Base-by-base conservation (phyloP, 2,329 filamentous ascomycete genomes). In the Venturia asperata region DNA sequence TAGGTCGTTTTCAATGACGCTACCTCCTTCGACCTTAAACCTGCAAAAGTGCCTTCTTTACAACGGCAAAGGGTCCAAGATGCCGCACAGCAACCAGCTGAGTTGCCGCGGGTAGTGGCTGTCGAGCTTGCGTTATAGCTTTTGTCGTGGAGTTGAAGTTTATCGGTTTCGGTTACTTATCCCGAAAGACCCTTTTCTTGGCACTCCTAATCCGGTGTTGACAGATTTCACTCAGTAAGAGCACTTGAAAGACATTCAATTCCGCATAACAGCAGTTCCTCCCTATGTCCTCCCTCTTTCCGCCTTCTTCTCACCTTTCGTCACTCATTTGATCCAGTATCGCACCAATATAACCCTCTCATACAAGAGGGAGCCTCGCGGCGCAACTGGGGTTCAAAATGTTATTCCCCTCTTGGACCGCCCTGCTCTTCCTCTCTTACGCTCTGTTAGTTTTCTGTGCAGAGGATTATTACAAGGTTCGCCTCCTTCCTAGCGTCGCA, bases 401-500 rank as follows among this genome's bases (percentile, higher is more conserved):
- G 52, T n/a, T 58, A 37, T 58, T 58, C 52, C 52, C 52, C 37
- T 58, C 52, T 24, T 45, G 60, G 60, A 61, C 60, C 17, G n/a
- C 37, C 27, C 37, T 61, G 15, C 60, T 61, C 37, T 24, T 61
- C 60, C 42, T 61, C 21, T 61, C 60, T 17, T 70, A 79, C 43
- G 73, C 79, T 24, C 70, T 81, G 21, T 64, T 77, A 30, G 78
- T 75, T 34, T 70, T 80, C 63, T 77, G 76, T 42, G 80, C 80
- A 47, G 79, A 92, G 72, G 90, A 94, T 75, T 93, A 87, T 74
- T 94, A 94, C 77, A 91, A 92, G 77, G 88, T 89, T 75, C 64
- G 73, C 66, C 55, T 67, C 61, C 43, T 30, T 47, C 2, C 24
- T 15, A 10, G 10, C 47, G 17, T n/a, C 39, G 3, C 27, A n/a